phyloP scores from a whole-genome alignment of 495 filamentous ascomycete species.

The Aspergillus asperescens region DNA sequence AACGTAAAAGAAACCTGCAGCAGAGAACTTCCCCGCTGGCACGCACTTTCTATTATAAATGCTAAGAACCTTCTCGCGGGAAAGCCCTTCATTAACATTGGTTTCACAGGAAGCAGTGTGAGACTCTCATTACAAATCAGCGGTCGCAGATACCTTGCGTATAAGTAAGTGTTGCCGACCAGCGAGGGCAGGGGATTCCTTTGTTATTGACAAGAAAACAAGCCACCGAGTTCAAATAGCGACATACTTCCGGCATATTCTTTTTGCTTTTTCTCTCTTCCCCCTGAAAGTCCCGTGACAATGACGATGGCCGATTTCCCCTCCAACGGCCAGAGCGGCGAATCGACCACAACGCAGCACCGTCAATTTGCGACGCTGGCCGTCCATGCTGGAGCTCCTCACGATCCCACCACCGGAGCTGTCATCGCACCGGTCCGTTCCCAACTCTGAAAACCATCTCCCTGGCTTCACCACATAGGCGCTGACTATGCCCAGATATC shows the following conservation, averaged over 20 bases:
- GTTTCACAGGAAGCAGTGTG: not conserved
- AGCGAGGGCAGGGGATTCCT: not conserved
- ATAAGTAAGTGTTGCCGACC: not conserved
- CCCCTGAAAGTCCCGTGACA: constrained; percentile 4
- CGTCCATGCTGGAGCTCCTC: constrained; percentile 85
- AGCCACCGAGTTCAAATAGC: not conserved
- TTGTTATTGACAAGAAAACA: not conserved
- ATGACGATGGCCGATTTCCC: constrained; percentile 19
- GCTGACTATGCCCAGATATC: constrained; percentile 59
- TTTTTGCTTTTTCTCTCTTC: not conserved
- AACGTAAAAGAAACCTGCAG: constrained; percentile 14
- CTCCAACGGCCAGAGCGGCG: constrained; percentile 25
- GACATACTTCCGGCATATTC: not conserved
- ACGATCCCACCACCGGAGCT: constrained; percentile 86
- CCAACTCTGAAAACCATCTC: not conserved
- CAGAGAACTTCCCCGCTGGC: constrained; percentile 1
- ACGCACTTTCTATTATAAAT: constrained; percentile 1
- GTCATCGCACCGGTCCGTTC: constrained; percentile 76
- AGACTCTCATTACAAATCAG: constrained; percentile 14
- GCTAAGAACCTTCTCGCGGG: not conserved
- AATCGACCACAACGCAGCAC: constrained; percentile 34
- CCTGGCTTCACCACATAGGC: not conserved
- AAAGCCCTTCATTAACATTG: not conserved
- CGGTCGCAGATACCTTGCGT: constrained; percentile 4
- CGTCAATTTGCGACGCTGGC: constrained; percentile 85